Conservation (phyloP, 1,284 basidiomycete genomes). For the Naganishia cerealis region DNA sequence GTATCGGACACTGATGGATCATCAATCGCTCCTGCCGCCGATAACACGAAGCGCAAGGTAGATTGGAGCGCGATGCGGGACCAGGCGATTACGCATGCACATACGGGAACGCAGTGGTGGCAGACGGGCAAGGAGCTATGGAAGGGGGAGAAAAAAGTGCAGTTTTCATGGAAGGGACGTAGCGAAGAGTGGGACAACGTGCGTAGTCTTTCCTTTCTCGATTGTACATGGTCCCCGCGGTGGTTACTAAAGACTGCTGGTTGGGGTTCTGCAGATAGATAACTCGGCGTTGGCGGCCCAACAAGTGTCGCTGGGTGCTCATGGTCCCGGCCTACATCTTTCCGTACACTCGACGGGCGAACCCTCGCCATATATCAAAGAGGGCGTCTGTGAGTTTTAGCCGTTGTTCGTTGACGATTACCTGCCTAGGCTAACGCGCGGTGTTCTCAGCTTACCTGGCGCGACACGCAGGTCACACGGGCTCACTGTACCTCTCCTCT, state of each 20-base stretch:
- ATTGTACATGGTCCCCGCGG: not conserved
- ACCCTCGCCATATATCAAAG: constrained; percentile 16
- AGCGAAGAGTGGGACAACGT: constrained; percentile 27
- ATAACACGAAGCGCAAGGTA: constrained; percentile 11
- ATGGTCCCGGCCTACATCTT: constrained; percentile 20
- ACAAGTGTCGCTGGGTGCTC: constrained; percentile 15
- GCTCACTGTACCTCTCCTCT: constrained; percentile 17
- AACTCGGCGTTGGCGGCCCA: constrained; percentile 19
- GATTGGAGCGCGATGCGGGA: constrained; percentile 30
- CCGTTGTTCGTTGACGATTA: not conserved
- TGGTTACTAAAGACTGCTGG: not conserved
- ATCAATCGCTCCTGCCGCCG: not conserved
- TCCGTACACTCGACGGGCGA: constrained; percentile 20
- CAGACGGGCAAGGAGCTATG: constrained; percentile 24
- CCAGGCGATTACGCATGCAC: constrained; percentile 17
- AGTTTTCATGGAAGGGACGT: constrained; percentile 18
- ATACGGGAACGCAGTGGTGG: constrained; percentile 25
- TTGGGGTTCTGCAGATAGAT: constrained; percentile 1
- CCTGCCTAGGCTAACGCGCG: not conserved
- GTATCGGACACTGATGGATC: not conserved
- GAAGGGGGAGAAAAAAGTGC: constrained; percentile 28
- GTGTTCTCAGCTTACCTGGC: constrained; percentile 10
- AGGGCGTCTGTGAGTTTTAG: constrained; percentile 13
- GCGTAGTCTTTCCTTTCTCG: not conserved
- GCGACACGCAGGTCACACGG: constrained; percentile 21